Base-by-base conservation (phyloP, 1,284 basidiomycete species). In the Pterula multifida region DNA sequence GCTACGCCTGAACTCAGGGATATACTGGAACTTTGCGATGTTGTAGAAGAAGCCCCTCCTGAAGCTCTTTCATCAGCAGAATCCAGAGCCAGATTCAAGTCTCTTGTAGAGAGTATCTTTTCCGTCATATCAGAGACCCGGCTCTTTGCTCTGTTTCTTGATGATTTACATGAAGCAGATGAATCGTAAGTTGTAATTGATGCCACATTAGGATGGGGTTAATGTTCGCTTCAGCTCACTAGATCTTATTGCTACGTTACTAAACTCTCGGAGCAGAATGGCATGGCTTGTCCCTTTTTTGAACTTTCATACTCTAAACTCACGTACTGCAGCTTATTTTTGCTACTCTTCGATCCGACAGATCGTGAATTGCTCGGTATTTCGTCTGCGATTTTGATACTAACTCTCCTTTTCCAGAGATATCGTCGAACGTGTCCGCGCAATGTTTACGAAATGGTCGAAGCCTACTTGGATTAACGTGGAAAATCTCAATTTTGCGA, bases 151-250 rank as follows among this genome's bases (percentile, higher is more conserved):
- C 61, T 85, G 45, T 83, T 84, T 56, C 65, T 85, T 47, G 82
- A 85, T 58, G 81, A 85, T 60, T 61, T 85, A 12, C 82, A 85
- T 55, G 81, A 83, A 58, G 81, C 82, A 4, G 78, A 83, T 57
- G 75, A 79, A 53, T 80, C 79, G 75, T 82, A 53, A 60, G 69
- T 68, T 52, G 47, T 47, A 21, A 17, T 48, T 50, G 15, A 55
- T 45, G 47, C 11, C 47, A 4, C 46, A 51, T 15, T 46, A 81
- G 79, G 22, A 78, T 79, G 84, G n/a, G n/a, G n/a, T 48, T 79
- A 82, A 56, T 68, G 84, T 21, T 70, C 85, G 25, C 73, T 71
- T 3, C 6, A 47, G 80, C 22, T 78, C 81, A 1, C 56, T 85
- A 48, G 80, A 82, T 56, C 68, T 85, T 21, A 70, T 85, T 26